A percentile compares a stretch with the other conserved stretches of the same genome.
Evolutionary conservation across 306 rosid species (phyloP).

Genomic region (Cucumis cinereus): DNA sequence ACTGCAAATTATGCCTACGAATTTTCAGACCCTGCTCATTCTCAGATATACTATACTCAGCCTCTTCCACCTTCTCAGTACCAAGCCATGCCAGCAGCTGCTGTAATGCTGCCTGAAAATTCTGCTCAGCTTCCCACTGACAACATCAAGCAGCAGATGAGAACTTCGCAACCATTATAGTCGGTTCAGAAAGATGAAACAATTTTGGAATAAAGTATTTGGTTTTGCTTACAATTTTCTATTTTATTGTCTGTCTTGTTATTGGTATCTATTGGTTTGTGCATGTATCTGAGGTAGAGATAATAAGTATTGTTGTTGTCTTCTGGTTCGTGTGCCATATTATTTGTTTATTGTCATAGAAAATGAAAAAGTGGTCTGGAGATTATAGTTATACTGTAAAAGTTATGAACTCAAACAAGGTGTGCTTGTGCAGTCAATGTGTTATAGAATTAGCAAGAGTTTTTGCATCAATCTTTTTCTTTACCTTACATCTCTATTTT

Average conservation of each 20-base stretch:
- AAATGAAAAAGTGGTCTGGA: constrained; percentile 58
- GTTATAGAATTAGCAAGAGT: constrained; percentile 25
- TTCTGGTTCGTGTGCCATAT: constrained; percentile 39
- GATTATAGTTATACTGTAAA: constrained; percentile 62
- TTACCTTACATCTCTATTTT: background rate
- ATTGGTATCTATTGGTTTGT: constrained; percentile 49
- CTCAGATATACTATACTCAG: constrained; percentile 70
- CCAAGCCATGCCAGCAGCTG: constrained; percentile 65
- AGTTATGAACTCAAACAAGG: constrained; percentile 41
- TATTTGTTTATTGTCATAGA: constrained; percentile 36
- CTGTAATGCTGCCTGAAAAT: constrained; percentile 42
- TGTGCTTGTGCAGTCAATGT: constrained; percentile 59
- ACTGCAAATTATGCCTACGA: constrained; percentile 49
- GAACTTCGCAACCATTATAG: constrained; percentile 58
- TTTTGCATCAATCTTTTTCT: background rate
- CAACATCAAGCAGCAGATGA: constrained; percentile 71
- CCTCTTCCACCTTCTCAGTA: constrained; percentile 76
- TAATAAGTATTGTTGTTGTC: constrained; percentile 48
- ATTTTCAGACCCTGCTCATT: constrained; percentile 53
- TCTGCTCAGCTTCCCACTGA: constrained; percentile 63
- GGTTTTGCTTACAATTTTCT: constrained; percentile 43
- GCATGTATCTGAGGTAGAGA: constrained; percentile 74
- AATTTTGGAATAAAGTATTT: constrained; percentile 54
- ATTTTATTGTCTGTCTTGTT: constrained; percentile 30
- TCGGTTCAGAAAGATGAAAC: constrained; percentile 30